These are phyloP conservation scores for Diaporthe aspalathi DNA, from an alignment of 2,329 filamentous ascomycete genomes.

Conservation along the genomic window DNA sequence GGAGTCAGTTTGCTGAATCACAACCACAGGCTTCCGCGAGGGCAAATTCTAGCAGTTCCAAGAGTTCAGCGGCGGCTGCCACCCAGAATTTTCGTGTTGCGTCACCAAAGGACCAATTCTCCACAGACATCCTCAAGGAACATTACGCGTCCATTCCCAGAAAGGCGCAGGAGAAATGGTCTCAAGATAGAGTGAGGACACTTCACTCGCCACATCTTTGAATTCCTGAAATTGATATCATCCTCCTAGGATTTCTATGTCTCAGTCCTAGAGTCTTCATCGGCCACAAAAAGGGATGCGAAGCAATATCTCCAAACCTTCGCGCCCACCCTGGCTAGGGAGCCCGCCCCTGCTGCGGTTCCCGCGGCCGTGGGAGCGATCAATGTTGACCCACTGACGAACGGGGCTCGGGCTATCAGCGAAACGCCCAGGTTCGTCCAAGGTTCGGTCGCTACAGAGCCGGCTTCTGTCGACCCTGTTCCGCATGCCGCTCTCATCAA, in stretches of 20 bases:
- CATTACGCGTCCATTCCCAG: conserved; percentile 55
- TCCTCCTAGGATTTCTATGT: conserved; percentile 79
- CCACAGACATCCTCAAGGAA: conserved; percentile 44
- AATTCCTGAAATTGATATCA: conserved; percentile 30
- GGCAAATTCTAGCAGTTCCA: conserved; percentile 33
- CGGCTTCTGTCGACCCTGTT: conserved; percentile 49
- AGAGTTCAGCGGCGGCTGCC: conserved; percentile 40
- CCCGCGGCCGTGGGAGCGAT: conserved; percentile 11
- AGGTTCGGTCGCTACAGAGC: conserved; percentile 43
- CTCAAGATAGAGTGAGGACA: conserved; percentile 58
- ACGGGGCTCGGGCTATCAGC: conserved; percentile 47
- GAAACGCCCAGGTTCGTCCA: conserved; percentile 53
- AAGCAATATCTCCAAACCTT: conserved; percentile 93
- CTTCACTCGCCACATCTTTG: conserved; percentile 26
- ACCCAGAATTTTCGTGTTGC: conserved; percentile 41
- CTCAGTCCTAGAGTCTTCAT: conserved; percentile 88
- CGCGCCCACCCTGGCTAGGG: conserved; percentile 56
- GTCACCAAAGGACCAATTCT: conserved; percentile 45
- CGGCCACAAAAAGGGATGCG: conserved; percentile 92
- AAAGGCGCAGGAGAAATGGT: conserved; percentile 60
- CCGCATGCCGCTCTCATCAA: conserved; percentile 89
- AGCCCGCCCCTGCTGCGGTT: conserved; percentile 41
- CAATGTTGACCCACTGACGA: conserved; percentile 36
- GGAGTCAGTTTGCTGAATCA: neutral
- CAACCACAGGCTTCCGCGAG: conserved; percentile 25